Evolutionary conservation across 208 protist species (phyloP).

Genomic region (Wallacemonas sp.): DNA sequence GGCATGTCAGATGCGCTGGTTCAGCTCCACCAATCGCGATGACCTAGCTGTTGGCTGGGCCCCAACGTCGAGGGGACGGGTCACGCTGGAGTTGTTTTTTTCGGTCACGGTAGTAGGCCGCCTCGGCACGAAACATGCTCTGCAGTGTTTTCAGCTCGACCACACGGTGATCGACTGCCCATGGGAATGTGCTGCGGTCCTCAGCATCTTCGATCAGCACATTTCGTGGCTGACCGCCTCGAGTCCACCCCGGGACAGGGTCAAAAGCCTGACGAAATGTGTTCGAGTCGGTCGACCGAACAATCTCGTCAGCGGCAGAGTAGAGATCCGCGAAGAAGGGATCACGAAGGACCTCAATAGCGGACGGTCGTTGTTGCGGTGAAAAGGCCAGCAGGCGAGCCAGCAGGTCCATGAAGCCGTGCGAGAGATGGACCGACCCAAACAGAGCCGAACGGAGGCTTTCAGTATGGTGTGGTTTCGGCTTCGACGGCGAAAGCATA

Average conservation of each 20-base stretch:
- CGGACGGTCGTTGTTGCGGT: constrained; percentile 56
- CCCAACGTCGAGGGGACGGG: no score
- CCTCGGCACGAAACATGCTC: constrained; percentile 40
- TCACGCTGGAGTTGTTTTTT: background rate
- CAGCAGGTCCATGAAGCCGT: constrained; percentile 37
- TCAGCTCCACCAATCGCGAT: no score
- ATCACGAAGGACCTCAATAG: constrained; percentile 59
- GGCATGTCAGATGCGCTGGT: no score
- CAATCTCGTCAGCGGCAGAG: constrained; percentile 49
- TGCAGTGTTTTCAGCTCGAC: constrained; percentile 34
- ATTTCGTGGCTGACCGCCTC: constrained; percentile 80
- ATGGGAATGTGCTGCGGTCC: constrained; percentile 34
- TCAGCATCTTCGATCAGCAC: constrained; percentile 46
- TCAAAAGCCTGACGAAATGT: constrained; percentile 70
- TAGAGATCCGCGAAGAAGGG: constrained; percentile 61
- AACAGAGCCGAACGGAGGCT: constrained; percentile 57
- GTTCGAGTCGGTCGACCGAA: constrained; percentile 42
- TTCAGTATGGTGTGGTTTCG: background rate
- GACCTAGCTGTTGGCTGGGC: no score
- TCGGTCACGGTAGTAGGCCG: constrained; percentile 18
- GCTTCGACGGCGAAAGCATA: constrained; percentile 25
- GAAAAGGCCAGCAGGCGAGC: constrained; percentile 56
- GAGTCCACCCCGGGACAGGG: constrained; percentile 62
- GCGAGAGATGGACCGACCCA: constrained; percentile 56
- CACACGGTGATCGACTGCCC: constrained; percentile 60